Evolutionary conservation across 208 protist genomes (phyloP), one percentile per base, ranked within the genome.

Genomic region (Crithidia thermophila): DNA sequence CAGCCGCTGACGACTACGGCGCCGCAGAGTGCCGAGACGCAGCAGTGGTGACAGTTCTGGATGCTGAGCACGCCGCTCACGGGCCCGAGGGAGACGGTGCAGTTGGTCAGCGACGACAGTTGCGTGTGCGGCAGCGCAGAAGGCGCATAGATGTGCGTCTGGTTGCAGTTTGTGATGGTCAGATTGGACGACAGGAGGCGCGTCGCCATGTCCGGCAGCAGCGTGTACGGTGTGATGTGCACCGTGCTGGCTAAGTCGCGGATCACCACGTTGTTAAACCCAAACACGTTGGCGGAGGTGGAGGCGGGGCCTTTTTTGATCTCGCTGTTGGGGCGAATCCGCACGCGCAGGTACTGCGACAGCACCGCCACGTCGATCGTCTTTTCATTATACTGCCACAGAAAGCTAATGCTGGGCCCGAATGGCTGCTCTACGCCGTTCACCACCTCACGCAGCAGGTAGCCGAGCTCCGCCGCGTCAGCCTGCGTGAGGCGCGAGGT

Each of bases 291-390:
- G 4, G 61, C 60, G 23, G 60, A 34, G 6, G 30, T 30, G 2
- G 28, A 3, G 16, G 69, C 42, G 55, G 13, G 30, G 21, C 69
- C 45, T 25, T 59, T 68, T 20, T 68, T 68, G 3, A 96, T 64
- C 21, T 93, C 87, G 66, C 65, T 77, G 34, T 86, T 76, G 25
- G 81, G 40, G 42, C 90, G 72, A 47, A 96, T 90, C 43, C 89
- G 86, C 37, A 87, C 80, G 20, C 92, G 92, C 70, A 97, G 88
- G 69, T 91, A 97, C 78, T 97, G 92, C 16, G 89, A 86, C 2
- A 97, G 72, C 20, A 94, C 77, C 20, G 88, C 85, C 14, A 94
- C 80, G 46, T 94, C 88, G 43, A 95, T 95, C 0, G 86, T 87
- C 55, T 84, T 91, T 43, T 94, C 91, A 59, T 79, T 91, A 16